Percentiles rank a stretch among this genome's conserved stretches.
Evolutionary conservation across 257 asterid species (phyloP).

Genomic region (Sherardia arvensis): DNA sequence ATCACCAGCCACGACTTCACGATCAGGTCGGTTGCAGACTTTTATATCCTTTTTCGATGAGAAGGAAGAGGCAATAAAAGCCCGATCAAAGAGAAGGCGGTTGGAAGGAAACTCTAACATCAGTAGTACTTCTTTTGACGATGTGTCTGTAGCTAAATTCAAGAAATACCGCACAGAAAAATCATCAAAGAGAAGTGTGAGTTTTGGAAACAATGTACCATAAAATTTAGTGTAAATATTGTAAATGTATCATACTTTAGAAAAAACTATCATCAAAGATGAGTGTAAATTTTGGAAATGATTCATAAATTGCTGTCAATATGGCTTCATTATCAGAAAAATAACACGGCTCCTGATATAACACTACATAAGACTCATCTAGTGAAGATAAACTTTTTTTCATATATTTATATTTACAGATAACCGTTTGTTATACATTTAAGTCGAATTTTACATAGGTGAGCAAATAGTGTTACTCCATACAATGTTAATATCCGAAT

Average conservation of each 20-base stretch:
- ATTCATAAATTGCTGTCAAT: background rate
- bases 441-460: constrained; percentile 3
- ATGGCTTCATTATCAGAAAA: background rate
- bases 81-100: constrained; percentile 25
- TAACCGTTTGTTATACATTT: background rate
- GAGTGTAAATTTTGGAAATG: background rate
- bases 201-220: background rate
- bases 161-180: constrained; percentile 13
- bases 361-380: background rate
- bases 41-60: constrained; percentile 46
- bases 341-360: background rate
- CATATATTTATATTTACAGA: background rate
- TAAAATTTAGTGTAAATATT: background rate
- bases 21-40: constrained; percentile 23
- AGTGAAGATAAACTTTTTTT: background rate
- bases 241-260: background rate
- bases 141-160: constrained; percentile 11
- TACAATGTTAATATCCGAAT: background rate
- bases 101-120: constrained; percentile 16
- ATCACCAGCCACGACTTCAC: constrained; percentile 13
- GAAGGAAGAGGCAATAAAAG: constrained; percentile 33
- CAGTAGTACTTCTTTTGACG: constrained; percentile 8
- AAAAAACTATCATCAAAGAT: background rate
- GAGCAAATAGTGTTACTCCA: background rate
- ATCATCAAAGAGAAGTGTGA: background rate